These are phyloP conservation scores for Kwoniella mangroviensis DNA, from an alignment of 768 basidiomycete genomes.

Conservation along the genomic window DNA sequence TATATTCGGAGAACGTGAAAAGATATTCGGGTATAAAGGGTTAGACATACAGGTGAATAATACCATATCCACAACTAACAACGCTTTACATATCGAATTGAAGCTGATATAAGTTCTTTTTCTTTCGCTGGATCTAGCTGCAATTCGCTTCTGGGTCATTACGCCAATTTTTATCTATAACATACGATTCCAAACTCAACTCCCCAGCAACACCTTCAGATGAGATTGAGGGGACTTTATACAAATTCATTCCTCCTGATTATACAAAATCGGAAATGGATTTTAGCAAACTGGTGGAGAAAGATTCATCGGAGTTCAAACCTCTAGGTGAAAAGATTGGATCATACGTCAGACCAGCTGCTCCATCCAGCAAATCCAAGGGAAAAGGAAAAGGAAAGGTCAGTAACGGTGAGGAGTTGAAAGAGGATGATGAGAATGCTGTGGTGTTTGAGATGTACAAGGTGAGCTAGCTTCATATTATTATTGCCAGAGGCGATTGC, in stretches of 20 bases:
- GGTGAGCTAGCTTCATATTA: constrained; percentile 61
- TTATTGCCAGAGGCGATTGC: not conserved
- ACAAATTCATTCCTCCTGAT: constrained; percentile 75
- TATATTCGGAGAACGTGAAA: constrained; percentile 95
- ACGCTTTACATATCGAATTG: too few species aligned
- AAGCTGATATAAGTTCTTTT: not conserved
- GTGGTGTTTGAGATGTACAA: constrained; percentile 90
- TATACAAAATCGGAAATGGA: constrained; percentile 70
- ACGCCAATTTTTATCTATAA: constrained; percentile 72
- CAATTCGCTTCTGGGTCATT: constrained; percentile 87
- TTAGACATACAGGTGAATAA: constrained; percentile 76
- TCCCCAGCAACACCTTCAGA: constrained; percentile 69
- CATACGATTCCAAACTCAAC: constrained; percentile 69
- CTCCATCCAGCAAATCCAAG: constrained; percentile 59
- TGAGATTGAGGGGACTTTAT: constrained; percentile 79
- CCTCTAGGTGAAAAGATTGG: constrained; percentile 77
- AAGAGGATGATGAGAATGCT: constrained; percentile 65
- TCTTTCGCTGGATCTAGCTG: constrained; percentile 65
- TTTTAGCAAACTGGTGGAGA: constrained; percentile 73
- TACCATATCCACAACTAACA: too few species aligned
- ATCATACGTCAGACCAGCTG: constrained; percentile 69
- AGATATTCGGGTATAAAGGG: constrained; percentile 89
- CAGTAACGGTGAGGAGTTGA: constrained; percentile 42
- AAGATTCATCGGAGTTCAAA: constrained; percentile 75
- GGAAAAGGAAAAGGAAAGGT: constrained; percentile 66